These are phyloP conservation scores for Rhizophagus clarus DNA, from an alignment of 192 early-diverging fungal species.

Conservation along the genomic window DNA sequence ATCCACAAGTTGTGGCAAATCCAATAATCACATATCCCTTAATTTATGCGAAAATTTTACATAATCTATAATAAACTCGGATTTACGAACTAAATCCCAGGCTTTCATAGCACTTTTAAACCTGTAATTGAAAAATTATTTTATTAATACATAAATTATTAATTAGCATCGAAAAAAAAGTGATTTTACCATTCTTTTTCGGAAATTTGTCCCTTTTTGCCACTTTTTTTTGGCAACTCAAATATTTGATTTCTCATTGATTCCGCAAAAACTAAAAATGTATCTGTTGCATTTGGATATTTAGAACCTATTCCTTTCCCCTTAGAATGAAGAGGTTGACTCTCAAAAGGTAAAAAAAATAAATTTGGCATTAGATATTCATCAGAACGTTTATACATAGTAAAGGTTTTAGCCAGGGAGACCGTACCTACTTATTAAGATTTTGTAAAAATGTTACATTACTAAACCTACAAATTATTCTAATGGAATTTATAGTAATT, in stretches of 20 bases:
- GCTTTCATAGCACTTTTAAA: slow-evolving; percentile 42
- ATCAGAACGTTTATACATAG: slow-evolving; percentile 23
- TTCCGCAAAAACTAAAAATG: slow-evolving; percentile 27
- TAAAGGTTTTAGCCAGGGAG: slow-evolving; percentile 34
- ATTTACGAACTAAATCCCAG: slow-evolving; percentile 42
- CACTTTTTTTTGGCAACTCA: slow-evolving; percentile 37
- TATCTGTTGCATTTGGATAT: slow-evolving; percentile 34
- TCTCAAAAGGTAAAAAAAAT: slow-evolving; percentile 37
- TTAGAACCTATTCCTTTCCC: slow-evolving; percentile 5
- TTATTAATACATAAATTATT: not conserved
- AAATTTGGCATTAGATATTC: slow-evolving; percentile 31
- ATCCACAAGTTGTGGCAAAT: not conserved
- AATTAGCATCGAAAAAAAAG: not conserved
- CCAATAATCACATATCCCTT: slow-evolving; percentile 29
- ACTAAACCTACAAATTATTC: not conserved
- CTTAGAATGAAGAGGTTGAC: slow-evolving; percentile 1
- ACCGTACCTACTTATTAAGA: slow-evolving; percentile 33
- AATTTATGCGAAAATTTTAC: slow-evolving; percentile 31
- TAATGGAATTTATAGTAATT: not conserved
- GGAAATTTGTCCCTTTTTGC: slow-evolving; percentile 47
- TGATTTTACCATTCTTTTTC: slow-evolving; percentile 46
- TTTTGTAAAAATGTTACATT: not conserved
- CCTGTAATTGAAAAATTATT: slow-evolving; percentile 14
- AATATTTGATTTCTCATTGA: slow-evolving; percentile 42
- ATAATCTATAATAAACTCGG: slow-evolving; percentile 46